Base-by-base conservation (phyloP, 169 alveolate species). In the Perkinsus olseni region DNA sequence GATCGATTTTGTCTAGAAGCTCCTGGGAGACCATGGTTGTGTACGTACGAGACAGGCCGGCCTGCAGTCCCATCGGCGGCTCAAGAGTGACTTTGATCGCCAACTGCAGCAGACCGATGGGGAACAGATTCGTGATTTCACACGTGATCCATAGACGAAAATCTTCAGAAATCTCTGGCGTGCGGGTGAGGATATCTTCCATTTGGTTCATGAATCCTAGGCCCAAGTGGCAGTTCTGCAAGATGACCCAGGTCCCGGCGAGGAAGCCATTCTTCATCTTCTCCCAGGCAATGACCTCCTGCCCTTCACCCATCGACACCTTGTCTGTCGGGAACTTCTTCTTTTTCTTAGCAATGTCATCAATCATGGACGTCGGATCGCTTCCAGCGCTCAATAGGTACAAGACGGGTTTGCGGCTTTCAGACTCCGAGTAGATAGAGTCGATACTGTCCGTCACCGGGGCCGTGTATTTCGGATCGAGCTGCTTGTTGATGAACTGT, bases 301-400 rank as follows among this genome's bases (percentile, higher is more conserved):
- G 98, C 74, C 99, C 99, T 96, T 98, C 99, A 45, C 99, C 99
- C 99, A 98, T 98, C 74, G 99, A 97, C 39, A 98, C 98, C 94
- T 97, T 97, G 93, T 97, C 99, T 10, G 98, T 97, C 38, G 98
- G 98, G 96, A 95, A 96, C 95, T 98, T 98, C 94, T 97, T 97
- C 96, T 97, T 98, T 96, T 97, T 97, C 94, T 98, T 98, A 3
- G 99, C 99, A 91, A 97, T 96, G 91, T 98, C 99, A 94, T 98
- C 99, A 91, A 98, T 98, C 91, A 97, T 95, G 93, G 98, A 95
- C 0, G 99, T 97, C 45, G 99, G 99, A 94, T 98, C 99, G 38
- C 99, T 98, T 62, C 99, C 99, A 37, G 99, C 98, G 40, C 99
- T 97, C 91, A 98, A 97, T 92, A 98, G 95, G 96, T 96, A 98